Conservation (phyloP, 73 alveolate genomes). For the Diophrys appendiculata region DNA sequence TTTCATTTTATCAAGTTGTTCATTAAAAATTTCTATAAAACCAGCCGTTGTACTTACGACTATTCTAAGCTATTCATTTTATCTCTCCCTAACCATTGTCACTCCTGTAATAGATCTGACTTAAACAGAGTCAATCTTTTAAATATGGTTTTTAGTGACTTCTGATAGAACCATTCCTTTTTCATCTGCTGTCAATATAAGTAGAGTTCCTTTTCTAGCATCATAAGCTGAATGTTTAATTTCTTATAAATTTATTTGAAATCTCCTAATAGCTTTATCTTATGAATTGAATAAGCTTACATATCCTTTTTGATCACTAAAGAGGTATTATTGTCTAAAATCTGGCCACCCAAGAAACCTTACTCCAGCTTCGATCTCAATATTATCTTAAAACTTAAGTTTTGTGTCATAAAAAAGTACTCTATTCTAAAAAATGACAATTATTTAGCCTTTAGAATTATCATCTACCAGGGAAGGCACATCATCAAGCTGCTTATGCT, state of each 20-base stretch:
- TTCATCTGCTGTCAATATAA: background rate
- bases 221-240: background rate
- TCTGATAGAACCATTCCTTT: background rate
- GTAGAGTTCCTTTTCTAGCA: background rate
- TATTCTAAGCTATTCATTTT: background rate
- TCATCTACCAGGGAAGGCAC: conserved; percentile 2
- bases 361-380: background rate
- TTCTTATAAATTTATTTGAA: too few species aligned
- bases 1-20: background rate
- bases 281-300: background rate
- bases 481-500: background rate
- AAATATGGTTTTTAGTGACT: background rate
- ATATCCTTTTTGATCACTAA: background rate
- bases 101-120: background rate
- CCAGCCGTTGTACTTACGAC: background rate
- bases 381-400: background rate
- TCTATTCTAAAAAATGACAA: background rate
- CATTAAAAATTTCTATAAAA: background rate
- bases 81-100: background rate
- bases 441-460: background rate
- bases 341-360: background rate
- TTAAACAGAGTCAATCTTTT: background rate
- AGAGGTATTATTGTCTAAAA: background rate
- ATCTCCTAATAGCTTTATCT: background rate
- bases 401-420: background rate